A percentile compares a stretch with the other conserved stretches of the same genome.
Conservation (phyloP, 1,284 basidiomycete genomes). For the Ustilago vetiveriae region DNA sequence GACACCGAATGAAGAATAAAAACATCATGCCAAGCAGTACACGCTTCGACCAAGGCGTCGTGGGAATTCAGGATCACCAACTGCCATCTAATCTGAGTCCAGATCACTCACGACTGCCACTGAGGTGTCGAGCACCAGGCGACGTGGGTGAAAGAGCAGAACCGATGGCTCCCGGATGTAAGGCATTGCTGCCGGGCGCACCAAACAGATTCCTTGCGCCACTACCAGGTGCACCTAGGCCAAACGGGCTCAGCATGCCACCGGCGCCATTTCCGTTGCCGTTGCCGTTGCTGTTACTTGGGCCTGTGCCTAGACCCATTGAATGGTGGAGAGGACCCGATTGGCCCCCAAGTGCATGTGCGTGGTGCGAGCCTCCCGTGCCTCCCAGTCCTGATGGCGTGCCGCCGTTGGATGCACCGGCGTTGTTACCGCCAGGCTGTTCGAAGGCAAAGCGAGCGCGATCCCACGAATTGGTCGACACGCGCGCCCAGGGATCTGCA, state of each 20-base stretch:
- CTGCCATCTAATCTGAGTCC: too few relatives aligned
- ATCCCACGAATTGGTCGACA: conserved; percentile 53
- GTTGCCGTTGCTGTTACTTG: conserved; percentile 7
- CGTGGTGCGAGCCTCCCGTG: conserved; percentile 27
- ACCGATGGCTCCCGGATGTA: conserved; percentile 43
- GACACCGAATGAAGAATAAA: too few relatives aligned
- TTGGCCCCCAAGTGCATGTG: conserved; percentile 22
- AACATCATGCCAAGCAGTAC: too few relatives aligned
- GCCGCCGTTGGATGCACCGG: conserved; percentile 9
- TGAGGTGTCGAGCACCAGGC: conserved; percentile 27
- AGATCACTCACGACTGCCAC: conserved; percentile 35
- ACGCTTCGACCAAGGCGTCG: too few relatives aligned
- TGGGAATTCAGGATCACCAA: too few relatives aligned
- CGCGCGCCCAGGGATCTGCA: conserved; percentile 52
- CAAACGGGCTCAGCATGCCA: conserved; percentile 33
- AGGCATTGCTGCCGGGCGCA: conserved; percentile 29
- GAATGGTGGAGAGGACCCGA: conserved; percentile 17
- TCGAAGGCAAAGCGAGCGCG: conserved; percentile 64
- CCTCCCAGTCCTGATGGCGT: conserved; percentile 9
- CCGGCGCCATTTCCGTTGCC: conserved; percentile 10
- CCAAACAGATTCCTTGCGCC: conserved; percentile 40
- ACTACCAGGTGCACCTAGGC: conserved; percentile 32
- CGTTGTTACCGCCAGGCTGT: conserved; percentile 43
- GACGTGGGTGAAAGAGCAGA: conserved; percentile 43
- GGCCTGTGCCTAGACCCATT: conserved; percentile 7